Evolutionary conservation across 1,139 yeast genomes (phyloP).

Genomic region (Kodamaea suecica): DNA sequence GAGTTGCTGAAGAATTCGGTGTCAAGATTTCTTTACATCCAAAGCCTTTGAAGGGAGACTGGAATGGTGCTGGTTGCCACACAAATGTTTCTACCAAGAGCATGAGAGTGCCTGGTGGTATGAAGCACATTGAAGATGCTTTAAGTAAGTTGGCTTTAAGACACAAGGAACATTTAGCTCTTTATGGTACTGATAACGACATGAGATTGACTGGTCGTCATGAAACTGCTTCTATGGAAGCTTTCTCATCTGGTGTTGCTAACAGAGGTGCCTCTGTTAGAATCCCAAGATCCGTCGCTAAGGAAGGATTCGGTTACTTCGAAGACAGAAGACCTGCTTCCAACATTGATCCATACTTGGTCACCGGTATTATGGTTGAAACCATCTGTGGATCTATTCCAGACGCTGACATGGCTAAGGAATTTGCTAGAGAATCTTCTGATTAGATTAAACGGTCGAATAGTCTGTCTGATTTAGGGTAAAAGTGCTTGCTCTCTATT

Average conservation of each 20-base stretch:
- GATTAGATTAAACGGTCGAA: constrained; percentile 18
- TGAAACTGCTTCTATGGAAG: constrained; percentile 93
- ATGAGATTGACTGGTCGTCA: constrained; percentile 96
- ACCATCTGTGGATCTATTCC: constrained; percentile 94
- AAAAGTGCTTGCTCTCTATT: neutral
- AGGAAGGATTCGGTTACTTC: constrained; percentile 96
- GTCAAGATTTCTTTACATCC: constrained; percentile 99
- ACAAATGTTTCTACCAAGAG: constrained; percentile 91
- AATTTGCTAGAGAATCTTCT: constrained; percentile 68
- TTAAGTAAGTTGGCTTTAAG: constrained; percentile 91
- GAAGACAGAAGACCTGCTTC: constrained; percentile 99
- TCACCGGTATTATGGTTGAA: constrained; percentile 97
- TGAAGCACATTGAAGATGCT: constrained; percentile 89
- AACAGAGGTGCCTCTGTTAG: constrained; percentile 99
- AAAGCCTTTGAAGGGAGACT: constrained; percentile 96
- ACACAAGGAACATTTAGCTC: constrained; percentile 92
- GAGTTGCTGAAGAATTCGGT: constrained; percentile 98
- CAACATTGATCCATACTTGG: constrained; percentile 97
- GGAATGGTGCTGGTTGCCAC: constrained; percentile 99
- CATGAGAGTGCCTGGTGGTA: constrained; percentile 96
- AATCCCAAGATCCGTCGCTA: constrained; percentile 98
- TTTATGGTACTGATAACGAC: constrained; percentile 94
- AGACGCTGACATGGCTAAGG: constrained; percentile 93
- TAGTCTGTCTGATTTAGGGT: no score
- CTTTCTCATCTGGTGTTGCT: constrained; percentile 95